Evolutionary conservation across 768 basidiomycete species (phyloP), one percentile per base, ranked within the genome.

Genomic region (Tulasnella sp.): DNA sequence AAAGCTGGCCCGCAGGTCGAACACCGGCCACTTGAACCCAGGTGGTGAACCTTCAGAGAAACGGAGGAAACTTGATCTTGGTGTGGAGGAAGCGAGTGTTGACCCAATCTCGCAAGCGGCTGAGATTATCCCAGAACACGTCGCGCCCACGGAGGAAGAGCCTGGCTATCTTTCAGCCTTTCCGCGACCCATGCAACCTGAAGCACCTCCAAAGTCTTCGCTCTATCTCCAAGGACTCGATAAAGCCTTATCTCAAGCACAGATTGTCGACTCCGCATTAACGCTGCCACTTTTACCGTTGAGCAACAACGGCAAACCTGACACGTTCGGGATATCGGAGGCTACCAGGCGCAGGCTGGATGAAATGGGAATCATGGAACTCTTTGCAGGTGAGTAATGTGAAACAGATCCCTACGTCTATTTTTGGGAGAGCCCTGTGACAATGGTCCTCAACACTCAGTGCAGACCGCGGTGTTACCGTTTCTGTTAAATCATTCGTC

Each of bases 391-490:
- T 90, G 65, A 63, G 81, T 70, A 34, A 2, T 49, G 21, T 21
- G 15, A 15, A 5, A 38, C 5, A 15, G 34, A 38, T 15, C 24
- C 42, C 47, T 11, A 56, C 7, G 4, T 21, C 55, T 47, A 32
- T 44, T 24, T 19, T 23, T 4, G 11, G 52, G 38, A 13, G 15
- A 47, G 15, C 17, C 26, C 30, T 54, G 54, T n/a, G n/a, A n/a
- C n/a, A n/a, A n/a, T n/a, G n/a, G n/a, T n/a, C n/a, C 15, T 41
- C 51, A 29, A 21, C 51, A 41, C 56, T 58, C 65, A 94, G 96
- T 98, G 1, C 96, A 99, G 76, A 91, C 89, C 0, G 79, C 78
- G 17, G 78, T 97, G 11, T 72, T 98, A 0, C 94, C 95, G 1
- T 82, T 91, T 67, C 75, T 98, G 0, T 77, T 94, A 13, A 76